Evolutionary conservation across 2,329 filamentous ascomycete genomes (phyloP).

Genomic region (Penicillium sp.): DNA sequence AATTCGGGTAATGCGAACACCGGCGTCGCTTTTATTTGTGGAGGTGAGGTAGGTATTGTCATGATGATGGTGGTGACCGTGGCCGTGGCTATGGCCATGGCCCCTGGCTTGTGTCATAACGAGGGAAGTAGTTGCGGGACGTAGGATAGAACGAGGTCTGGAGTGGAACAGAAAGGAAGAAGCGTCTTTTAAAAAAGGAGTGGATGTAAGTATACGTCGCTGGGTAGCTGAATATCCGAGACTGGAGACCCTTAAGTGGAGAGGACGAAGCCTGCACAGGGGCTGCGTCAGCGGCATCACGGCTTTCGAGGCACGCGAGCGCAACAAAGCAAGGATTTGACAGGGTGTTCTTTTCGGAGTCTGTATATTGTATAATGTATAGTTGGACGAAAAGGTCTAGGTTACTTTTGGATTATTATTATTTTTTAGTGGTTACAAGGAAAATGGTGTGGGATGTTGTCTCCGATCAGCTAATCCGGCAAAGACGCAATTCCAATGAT

Average conservation of each 20-base stretch:
- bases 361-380: background rate
- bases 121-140: constrained; percentile 11
- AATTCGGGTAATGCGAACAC: constrained; percentile 88
- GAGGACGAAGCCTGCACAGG: constrained; percentile 40
- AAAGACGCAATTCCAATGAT: constrained; percentile 19
- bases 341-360: constrained; percentile 24
- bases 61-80: constrained; percentile 70
- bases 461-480: constrained; percentile 27
- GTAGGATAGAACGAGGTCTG: constrained; percentile 13
- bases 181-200: constrained; percentile 15
- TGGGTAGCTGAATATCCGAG: constrained; percentile 14
- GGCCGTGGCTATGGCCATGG: constrained; percentile 55
- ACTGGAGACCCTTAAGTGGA: constrained; percentile 21
- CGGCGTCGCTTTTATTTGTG: constrained; percentile 83
- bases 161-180: constrained; percentile 13
- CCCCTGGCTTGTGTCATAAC: constrained; percentile 46
- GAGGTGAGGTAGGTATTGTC: constrained; percentile 82
- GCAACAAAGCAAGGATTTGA: constrained; percentile 18
- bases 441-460: background rate
- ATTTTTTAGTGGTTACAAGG: background rate
- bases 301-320: constrained; percentile 25
- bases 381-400: background rate
- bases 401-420: background rate
- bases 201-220: constrained; percentile 21
- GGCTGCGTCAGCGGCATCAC: constrained; percentile 40